Evolutionary conservation across 2,329 filamentous ascomycete genomes (phyloP).

Genomic region (Xylariales sp.): DNA sequence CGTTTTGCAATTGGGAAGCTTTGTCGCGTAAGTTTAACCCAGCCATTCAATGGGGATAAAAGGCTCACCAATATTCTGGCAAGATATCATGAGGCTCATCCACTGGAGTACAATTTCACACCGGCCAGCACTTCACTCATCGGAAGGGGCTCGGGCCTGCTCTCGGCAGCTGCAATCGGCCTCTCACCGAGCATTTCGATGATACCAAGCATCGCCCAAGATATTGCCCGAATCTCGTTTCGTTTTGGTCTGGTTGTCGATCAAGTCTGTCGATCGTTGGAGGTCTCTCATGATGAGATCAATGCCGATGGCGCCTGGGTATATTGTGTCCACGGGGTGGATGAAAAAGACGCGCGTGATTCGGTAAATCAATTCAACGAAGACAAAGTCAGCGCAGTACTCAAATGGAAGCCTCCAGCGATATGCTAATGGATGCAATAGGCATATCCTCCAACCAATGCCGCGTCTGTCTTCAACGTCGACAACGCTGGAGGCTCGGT

Average conservation of each 20-base stretch:
- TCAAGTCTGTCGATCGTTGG: background rate
- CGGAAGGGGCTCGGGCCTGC: no score
- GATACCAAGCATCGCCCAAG: background rate
- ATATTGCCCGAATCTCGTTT: background rate
- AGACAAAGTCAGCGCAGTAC: background rate
- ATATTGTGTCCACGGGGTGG: background rate
- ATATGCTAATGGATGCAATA: background rate
- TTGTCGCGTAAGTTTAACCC: background rate
- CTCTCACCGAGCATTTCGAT: background rate
- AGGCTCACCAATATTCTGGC: background rate
- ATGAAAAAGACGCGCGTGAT: background rate
- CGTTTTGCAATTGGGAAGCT: background rate
- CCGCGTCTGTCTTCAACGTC: constrained; percentile 36
- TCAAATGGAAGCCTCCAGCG: background rate
- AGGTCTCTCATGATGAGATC: background rate
- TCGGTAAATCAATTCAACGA: background rate
- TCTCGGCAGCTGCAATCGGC: background rate
- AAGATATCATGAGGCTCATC: background rate
- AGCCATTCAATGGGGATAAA: no score
- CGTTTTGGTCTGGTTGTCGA: background rate
- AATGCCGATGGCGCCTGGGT: background rate
- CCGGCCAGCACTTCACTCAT: no score
- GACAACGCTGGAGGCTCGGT: constrained; percentile 26
- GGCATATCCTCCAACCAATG: constrained; percentile 18
- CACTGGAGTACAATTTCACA: no score